These are phyloP conservation scores for Malbranchea zuffiana DNA, from an alignment of 2,329 filamentous ascomycete species.

Conservation along the genomic window DNA sequence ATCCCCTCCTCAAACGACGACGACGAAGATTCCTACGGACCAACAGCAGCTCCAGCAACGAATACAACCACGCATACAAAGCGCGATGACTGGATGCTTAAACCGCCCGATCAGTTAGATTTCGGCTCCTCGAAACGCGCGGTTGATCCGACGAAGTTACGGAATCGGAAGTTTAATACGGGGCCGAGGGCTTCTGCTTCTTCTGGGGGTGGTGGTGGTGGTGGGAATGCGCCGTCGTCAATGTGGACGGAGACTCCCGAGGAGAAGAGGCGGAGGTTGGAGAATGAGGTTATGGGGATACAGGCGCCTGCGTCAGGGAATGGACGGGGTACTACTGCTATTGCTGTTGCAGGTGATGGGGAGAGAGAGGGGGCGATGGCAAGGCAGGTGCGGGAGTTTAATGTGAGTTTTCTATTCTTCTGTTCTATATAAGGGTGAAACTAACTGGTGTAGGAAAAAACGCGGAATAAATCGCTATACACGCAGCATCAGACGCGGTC, in stretches of 20 bases:
- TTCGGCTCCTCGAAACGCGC: conserved; percentile 48
- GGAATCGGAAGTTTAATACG: conserved; percentile 69
- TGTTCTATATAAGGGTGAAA: not conserved
- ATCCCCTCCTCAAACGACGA: conserved; percentile 3
- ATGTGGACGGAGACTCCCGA: conserved; percentile 88
- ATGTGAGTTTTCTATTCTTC: conserved; percentile 14
- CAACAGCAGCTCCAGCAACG: conserved; percentile 20
- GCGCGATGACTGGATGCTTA: conserved; percentile 77
- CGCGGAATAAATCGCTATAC: conserved; percentile 14
- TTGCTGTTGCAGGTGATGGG: not conserved
- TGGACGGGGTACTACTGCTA: conserved; percentile 4
- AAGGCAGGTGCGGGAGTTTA: conserved; percentile 14
- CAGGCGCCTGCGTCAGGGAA: conserved; percentile 28
- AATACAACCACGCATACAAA: conserved; percentile 46
- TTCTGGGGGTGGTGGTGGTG: conserved; percentile 27
- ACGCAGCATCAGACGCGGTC: conserved; percentile 12
- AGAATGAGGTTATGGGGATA: conserved; percentile 71
- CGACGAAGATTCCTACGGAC: conserved; percentile 9
- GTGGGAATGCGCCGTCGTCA: conserved; percentile 26
- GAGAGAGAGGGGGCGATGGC: conserved; percentile 8
- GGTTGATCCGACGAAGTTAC: conserved; percentile 70
- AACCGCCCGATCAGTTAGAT: conserved; percentile 48
- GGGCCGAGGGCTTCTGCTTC: conserved; percentile 45
- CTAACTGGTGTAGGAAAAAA: conserved; percentile 12
- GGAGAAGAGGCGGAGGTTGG: conserved; percentile 67